phyloP scores from a whole-genome alignment of 768 basidiomycete genomes.

The Phylloporus arenicola region DNA sequence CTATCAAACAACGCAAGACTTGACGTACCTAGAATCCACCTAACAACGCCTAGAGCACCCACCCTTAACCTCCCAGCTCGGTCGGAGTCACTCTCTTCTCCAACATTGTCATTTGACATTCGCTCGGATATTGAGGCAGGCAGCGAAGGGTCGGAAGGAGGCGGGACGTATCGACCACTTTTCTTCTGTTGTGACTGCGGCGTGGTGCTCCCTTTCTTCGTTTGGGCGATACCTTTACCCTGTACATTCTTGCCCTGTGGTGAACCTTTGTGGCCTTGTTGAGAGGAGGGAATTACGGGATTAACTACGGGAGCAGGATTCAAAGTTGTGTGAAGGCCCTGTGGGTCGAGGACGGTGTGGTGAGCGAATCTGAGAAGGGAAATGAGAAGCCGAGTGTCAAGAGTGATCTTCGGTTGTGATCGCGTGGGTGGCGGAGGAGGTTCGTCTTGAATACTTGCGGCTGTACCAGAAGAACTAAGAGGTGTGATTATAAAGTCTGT shows the following conservation, averaged over 20 bases:
- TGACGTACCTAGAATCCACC: conserved; percentile 57
- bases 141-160: conserved; percentile 30
- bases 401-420: conserved; percentile 19
- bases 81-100: conserved; percentile 66
- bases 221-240: conserved; percentile 9
- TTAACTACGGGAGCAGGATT: conserved; percentile 56
- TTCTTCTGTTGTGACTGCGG: conserved; percentile 28
- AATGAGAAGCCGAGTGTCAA: conserved; percentile 29
- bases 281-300: conserved; percentile 2
- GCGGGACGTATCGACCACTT: conserved; percentile 28
- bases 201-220: conserved; percentile 15
- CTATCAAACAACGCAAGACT: conserved; percentile 2
- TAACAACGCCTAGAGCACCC: conserved; percentile 59
- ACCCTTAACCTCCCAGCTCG: conserved; percentile 64
- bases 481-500: conserved; percentile 25
- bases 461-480: background rate
- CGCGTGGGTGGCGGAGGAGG: background rate
- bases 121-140: conserved; percentile 18
- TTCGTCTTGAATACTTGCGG: conserved; percentile 2
- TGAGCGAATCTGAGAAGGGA: conserved; percentile 49
- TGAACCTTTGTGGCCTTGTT: conserved; percentile 7
- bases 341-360: conserved; percentile 55
- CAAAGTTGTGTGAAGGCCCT: conserved; percentile 49
- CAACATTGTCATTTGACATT: conserved; percentile 29
- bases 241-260: background rate